Evolutionary conservation across 1,284 basidiomycete genomes (phyloP), one percentile per base, ranked within the genome.

Genomic region (Ganoderma multipileum): DNA sequence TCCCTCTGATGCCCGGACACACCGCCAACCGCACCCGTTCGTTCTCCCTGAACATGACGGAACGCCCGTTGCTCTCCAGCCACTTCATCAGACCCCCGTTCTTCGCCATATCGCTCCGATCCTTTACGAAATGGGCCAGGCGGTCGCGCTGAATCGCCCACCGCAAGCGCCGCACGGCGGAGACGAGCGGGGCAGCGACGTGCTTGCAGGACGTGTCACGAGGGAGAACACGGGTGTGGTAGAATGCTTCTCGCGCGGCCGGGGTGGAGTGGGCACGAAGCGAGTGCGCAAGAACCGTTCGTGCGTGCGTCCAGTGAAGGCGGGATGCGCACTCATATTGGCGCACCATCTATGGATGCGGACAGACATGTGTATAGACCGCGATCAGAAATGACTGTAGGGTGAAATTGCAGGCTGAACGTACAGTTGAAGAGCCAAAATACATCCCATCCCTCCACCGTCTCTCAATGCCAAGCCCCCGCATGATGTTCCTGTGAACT

Each of bases 1-100:
- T 84, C 77, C 84, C 86, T 76, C 81, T 83, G 30, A 91, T 83
- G 65, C 85, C 84, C 1, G 90, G 91, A 74, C 91, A 92, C 47
- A 91, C 78, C 20, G 90, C 90, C 38, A 92, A 82, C 66, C 90
- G 79, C 20, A 91, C 82, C 62, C 90, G 84, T 78, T 92, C 90
- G 26, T 83, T 83, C 69, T 91, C 90, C 61, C 83, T 81, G 18
- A 89, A 80, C 61, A 90, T 79, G 38, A 76, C 71, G 3, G 66
- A 65, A n/a, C 71, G 70, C 52, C 82, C 81, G 64, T 80, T 78
- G 11, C 84, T 86, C 65, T 89, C 89, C 55, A 90, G 76, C 91
- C 89, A 91, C 26, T 78, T 75, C 28, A 82, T 82, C 64, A 89
- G 81, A 18, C 79, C 80, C 16, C 80, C 76, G 16, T 74, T 65